phyloP scores from a whole-genome alignment of 768 basidiomycete genomes.

The Grammothele lineata region DNA sequence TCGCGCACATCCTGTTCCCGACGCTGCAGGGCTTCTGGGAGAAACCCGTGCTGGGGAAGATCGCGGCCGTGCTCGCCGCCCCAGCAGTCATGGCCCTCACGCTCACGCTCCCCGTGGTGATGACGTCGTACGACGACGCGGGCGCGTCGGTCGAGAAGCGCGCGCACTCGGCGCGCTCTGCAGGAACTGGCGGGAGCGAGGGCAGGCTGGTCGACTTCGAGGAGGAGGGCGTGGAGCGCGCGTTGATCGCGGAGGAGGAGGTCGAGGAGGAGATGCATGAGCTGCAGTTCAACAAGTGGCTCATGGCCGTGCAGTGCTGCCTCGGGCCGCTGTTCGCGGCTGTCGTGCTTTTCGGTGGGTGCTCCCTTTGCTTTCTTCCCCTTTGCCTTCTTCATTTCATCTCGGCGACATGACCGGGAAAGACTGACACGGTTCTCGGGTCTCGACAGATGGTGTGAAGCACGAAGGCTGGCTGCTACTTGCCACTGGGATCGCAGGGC shows the following conservation, averaged over 20 bases:
- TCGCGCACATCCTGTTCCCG: slow-evolving; percentile 74
- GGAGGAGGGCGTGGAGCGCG: slow-evolving; percentile 67
- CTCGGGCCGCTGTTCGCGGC: slow-evolving; percentile 79
- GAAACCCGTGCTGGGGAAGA: slow-evolving; percentile 67
- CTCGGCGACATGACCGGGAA: no score
- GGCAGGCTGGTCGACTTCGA: slow-evolving; percentile 63
- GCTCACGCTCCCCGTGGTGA: slow-evolving; percentile 86
- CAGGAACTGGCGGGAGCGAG: slow-evolving; percentile 30
- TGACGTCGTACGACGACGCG: slow-evolving; percentile 45
- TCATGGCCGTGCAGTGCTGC: slow-evolving; percentile 80
- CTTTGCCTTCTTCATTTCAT: not conserved
- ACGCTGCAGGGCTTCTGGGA: slow-evolving; percentile 69
- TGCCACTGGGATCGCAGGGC: slow-evolving; percentile 51
- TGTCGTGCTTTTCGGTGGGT: slow-evolving; percentile 71
- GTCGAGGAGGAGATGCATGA: slow-evolving; percentile 67
- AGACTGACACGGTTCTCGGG: not conserved
- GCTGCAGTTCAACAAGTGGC: slow-evolving; percentile 69
- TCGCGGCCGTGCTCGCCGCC: slow-evolving; percentile 75
- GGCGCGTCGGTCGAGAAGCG: slow-evolving; percentile 37
- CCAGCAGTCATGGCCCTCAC: slow-evolving; percentile 87
- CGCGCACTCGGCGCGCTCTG: not conserved
- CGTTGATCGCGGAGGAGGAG: slow-evolving; percentile 70
- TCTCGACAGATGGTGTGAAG: slow-evolving; percentile 37
- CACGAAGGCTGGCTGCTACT: slow-evolving; percentile 49
- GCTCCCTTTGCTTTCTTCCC: no score